These are phyloP conservation scores for Lachancea waltii DNA, from an alignment of 805 yeast species.

Conservation along the genomic window DNA sequence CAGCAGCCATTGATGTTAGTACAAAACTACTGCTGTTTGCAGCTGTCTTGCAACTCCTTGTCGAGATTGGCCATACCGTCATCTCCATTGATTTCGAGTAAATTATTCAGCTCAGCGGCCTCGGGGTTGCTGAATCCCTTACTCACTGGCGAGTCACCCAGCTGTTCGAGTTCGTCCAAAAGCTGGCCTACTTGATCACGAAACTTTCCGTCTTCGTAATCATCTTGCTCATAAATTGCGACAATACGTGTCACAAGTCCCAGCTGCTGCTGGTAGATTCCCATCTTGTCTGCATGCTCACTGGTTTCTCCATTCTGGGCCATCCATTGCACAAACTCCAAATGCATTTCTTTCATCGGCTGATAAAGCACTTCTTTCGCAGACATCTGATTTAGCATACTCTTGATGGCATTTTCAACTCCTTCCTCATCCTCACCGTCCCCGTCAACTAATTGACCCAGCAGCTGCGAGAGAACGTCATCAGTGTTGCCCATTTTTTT, in stretches of 20 bases:
- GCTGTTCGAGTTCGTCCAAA: slow-evolving; percentile 27
- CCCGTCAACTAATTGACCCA: slow-evolving; percentile 50
- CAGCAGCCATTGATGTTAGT: too few relatives aligned
- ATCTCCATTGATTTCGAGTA: slow-evolving; percentile 25
- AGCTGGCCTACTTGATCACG: slow-evolving; percentile 21
- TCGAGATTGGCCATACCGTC: slow-evolving; percentile 21
- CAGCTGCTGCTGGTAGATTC: slow-evolving; percentile 55
- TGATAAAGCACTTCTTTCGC: slow-evolving; percentile 82
- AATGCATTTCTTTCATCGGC: slow-evolving; percentile 75
- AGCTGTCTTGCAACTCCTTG: slow-evolving; percentile 27
- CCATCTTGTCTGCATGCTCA: slow-evolving; percentile 41
- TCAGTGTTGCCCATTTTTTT: slow-evolving; percentile 42
- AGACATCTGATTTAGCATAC: slow-evolving; percentile 74
- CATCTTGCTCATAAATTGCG: slow-evolving; percentile 55
- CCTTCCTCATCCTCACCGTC: slow-evolving; percentile 24
- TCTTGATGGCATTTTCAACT: slow-evolving; percentile 59
- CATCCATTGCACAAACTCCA: slow-evolving; percentile 69
- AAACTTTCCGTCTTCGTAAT: slow-evolving; percentile 36
- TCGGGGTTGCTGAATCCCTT: slow-evolving; percentile 18
- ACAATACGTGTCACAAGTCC: slow-evolving; percentile 55
- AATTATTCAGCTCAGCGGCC: slow-evolving; percentile 18
- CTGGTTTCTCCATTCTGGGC: slow-evolving; percentile 41
- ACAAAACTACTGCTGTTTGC: slow-evolving; percentile 28
- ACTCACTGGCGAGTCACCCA: slow-evolving; percentile 30
- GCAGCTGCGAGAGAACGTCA: slow-evolving; percentile 53